Evolutionary conservation across 805 yeast genomes (phyloP), one percentile per base, ranked within the genome.

Genomic region (Kluyveromyces dobzhanskii): DNA sequence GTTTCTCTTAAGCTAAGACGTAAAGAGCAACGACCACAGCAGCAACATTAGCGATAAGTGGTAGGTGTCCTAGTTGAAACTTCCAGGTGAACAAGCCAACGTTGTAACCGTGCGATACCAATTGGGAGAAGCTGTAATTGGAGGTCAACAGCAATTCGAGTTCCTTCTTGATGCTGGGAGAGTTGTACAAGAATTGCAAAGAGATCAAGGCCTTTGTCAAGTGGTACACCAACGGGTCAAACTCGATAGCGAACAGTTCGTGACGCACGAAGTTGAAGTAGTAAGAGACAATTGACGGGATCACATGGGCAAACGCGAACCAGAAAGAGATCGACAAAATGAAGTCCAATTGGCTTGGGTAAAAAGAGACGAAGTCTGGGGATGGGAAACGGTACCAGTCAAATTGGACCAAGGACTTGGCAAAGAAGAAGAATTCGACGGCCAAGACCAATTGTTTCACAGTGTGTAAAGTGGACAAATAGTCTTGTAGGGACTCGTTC

Each of bases 181-280:
- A 31, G 37, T 40, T 35, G 25, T 46, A 44, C 34, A 47, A 17
- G 14, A 53, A 39, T 11, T 48, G 38, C 32, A 49, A 41, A 35
- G 51, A 43, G 12, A 54, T 29, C 16, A 54, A 37, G 4, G 43
- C 46, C 37, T 53, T 57, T n/a, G 50, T 28, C 17, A 57, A 26
- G 39, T 55, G 52, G 42, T 49, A 46, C n/a, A 50, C 48, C 59
- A 57, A 53, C 16, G 60, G 62, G 39, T 57, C 62, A 24, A 54
- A 30, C 26, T 49, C 49, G 25, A 57, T 46, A 29, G 46, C 38
- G 35, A 42, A 42, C 26, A 51, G 40, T 24, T 54, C 61, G 38
- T 54, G 53, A 32, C 61, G 55, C 13, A 55, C 50, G 32, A 57
- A 57, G 40, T 57, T 57, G 45, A 57, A 32, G 39, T 56, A 57